Conservation (phyloP, 257 asterid species). For the Leptodermis oblonga region DNA sequence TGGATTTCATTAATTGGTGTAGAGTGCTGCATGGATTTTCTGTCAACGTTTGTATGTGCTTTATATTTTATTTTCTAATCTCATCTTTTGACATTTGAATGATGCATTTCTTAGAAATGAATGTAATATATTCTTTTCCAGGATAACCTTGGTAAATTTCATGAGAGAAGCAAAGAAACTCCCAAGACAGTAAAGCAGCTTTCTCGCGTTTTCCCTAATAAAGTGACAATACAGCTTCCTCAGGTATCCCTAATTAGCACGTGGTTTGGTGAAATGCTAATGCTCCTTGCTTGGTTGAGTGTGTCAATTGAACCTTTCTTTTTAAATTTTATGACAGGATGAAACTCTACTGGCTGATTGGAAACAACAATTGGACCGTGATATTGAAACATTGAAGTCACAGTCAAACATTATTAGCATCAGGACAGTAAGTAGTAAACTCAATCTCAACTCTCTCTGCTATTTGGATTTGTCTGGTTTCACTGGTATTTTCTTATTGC, state of each 20-base stretch:
- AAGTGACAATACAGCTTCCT: conserved; percentile 82
- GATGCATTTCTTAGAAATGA: not conserved
- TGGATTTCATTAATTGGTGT: not conserved
- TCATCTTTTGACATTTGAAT: not conserved
- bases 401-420: conserved; percentile 71
- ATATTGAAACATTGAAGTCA: conserved; percentile 75
- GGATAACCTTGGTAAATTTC: conserved; percentile 78
- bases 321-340: conserved; percentile 42
- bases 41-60: not conserved
- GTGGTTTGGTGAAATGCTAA: not conserved
- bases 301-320: not conserved
- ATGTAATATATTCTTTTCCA: conserved; percentile 19
- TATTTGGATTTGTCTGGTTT: not conserved
- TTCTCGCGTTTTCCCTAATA: conserved; percentile 85
- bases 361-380: conserved; percentile 85
- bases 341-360: conserved; percentile 69
- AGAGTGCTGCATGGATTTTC: not conserved
- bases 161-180: conserved; percentile 81
- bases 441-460: not conserved
- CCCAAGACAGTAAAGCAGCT: conserved; percentile 83
- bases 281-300: not conserved
- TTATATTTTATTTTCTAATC: not conserved
- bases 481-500: not conserved
- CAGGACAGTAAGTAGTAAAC: conserved; percentile 49
- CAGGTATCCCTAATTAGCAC: conserved; percentile 43